These are phyloP conservation scores for Exophiala dermatitidis DNA, from an alignment of 2,329 filamentous ascomycete genomes.

Conservation along the genomic window DNA sequence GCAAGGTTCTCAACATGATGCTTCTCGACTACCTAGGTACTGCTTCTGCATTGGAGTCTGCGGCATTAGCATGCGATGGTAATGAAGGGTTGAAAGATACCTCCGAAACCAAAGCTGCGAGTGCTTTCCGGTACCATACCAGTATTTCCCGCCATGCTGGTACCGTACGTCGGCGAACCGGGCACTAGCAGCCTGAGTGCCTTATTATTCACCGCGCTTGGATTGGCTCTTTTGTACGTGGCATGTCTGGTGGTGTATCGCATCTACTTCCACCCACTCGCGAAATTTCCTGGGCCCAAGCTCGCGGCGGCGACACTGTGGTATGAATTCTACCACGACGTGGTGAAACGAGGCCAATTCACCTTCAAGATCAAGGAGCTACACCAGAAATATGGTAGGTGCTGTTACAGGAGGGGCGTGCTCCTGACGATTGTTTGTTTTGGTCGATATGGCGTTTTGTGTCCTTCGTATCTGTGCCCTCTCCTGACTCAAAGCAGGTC, in stretches of 20 bases:
- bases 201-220: not conserved
- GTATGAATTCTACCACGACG: slow-evolving; percentile 33
- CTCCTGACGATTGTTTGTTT: no score
- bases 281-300: slow-evolving; percentile 29
- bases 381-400: slow-evolving; percentile 32
- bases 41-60: no score
- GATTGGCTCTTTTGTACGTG: not conserved
- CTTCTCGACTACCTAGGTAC: no score
- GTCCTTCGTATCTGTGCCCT: not conserved
- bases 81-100: no score
- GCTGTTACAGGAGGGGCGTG: not conserved
- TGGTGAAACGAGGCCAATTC: slow-evolving; percentile 30
- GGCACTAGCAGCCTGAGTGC: not conserved
- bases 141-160: not conserved
- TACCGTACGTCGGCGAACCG: not conserved
- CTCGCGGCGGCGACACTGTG: slow-evolving; percentile 30
- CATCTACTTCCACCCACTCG: slow-evolving; percentile 23
- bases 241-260: slow-evolving; percentile 12
- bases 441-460: not conserved
- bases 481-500: slow-evolving; percentile 10
- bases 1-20: no score
- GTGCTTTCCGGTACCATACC: not conserved
- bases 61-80: no score
- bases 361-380: slow-evolving; percentile 32
- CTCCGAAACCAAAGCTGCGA: no score